Evolutionary conservation across 805 yeast genomes (phyloP), one percentile per base, ranked within the genome.

Genomic region (Suhomyces vadensis): DNA sequence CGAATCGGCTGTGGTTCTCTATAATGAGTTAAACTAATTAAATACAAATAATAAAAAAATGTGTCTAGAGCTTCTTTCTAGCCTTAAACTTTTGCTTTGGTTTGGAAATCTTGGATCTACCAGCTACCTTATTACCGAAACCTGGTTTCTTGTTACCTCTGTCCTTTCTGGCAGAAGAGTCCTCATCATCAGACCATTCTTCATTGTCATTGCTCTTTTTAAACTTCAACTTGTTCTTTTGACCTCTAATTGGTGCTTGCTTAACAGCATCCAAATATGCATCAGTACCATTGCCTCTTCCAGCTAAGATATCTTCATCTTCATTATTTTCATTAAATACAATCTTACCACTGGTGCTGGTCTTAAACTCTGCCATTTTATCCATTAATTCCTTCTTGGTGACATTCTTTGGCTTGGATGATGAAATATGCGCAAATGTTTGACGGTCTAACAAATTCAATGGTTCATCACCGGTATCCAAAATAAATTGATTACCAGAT

Each of bases 251-350:
- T 23, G 98, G 98, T 19, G 94, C 97, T 55, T 85, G 87, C 63
- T 81, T 85, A 19, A 94, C 89, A 5, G 99, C 99, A 50, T 90
- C 97, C 52, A 90, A 79, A 63, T 94, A 94, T 0, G 97, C 98
- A 60, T 87, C 87, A 52, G 92, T 79, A 13, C 97, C 95, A 37
- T 73, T 61, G 4, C 64, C 65, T 43, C 71, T 68, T 21, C 67
- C 65, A 19, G 60, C 59, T 53, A 70, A 58, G n/a, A 66, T 66
- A 37, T 57, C 59, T 3, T 67, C 78, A 4, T 54, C 50, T 7
- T 61, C 67, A 7, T 20, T 20, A 11, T 64, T 71, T 41, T 83
- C 89, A 44, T 67, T 73, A 56, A 89, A 78, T 43, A 87, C 78
- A 44, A 87, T 62, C 61, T 82, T 84, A 23, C 96, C 96, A 48